Conservation (phyloP, 2,329 filamentous ascomycete species). For the Fusarium nelsonii region DNA sequence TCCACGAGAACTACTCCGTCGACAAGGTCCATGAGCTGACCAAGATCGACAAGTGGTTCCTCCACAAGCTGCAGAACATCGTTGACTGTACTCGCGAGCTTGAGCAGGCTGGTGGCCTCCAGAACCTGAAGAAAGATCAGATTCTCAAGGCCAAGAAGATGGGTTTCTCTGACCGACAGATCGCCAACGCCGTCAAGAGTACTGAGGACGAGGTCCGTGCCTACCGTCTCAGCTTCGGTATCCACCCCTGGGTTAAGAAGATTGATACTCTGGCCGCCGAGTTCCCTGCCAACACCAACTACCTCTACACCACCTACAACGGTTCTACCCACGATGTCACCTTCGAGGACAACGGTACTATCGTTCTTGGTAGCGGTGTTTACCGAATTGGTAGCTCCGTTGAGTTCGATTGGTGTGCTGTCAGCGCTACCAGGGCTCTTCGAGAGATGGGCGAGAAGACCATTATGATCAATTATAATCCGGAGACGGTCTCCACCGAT, state of each 20-base stretch:
- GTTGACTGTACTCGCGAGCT: conserved; percentile 91
- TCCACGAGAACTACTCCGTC: conserved; percentile 94
- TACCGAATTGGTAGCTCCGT: conserved; percentile 98
- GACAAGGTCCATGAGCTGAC: conserved; percentile 92
- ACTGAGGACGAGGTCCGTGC: conserved; percentile 92
- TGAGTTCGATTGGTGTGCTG: conserved; percentile 98
- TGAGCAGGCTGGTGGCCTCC: conserved; percentile 83
- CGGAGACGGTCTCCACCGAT: conserved; percentile 85
- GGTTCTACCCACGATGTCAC: conserved; percentile 92
- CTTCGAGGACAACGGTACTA: conserved; percentile 90
- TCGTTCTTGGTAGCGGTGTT: conserved; percentile 93
- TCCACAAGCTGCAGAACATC: conserved; percentile 98
- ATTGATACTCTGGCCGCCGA: conserved; percentile 98
- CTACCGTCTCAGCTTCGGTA: conserved; percentile 84
- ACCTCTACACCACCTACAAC: conserved; percentile 98
- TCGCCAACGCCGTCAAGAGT: conserved; percentile 84
- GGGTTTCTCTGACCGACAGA: conserved; percentile 97
- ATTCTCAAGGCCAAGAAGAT: conserved; percentile 95
- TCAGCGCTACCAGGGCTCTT: conserved; percentile 87
- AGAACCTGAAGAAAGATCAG: conserved; percentile 88
- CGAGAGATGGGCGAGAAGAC: conserved; percentile 94
- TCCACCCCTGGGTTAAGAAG: conserved; percentile 96
- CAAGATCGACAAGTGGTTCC: conserved; percentile 99
- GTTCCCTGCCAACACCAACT: conserved; percentile 95
- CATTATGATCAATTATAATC: conserved; percentile 94